Base-by-base conservation (phyloP, 2,329 filamentous ascomycete species). In the Cladosporium sp. region DNA sequence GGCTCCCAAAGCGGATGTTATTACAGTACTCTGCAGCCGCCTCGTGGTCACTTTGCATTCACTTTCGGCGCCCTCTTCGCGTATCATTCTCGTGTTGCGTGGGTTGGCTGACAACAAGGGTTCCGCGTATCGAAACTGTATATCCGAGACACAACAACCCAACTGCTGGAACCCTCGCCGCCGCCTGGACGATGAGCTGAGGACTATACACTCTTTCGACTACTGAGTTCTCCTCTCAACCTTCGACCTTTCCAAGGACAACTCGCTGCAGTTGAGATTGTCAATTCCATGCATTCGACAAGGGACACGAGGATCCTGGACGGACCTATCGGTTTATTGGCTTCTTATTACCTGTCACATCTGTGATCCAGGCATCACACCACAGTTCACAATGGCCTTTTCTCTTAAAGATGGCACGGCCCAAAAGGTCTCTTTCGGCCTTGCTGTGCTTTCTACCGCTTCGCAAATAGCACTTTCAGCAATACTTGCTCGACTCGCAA, bases 391-490 rank as follows among this genome's bases (percentile, higher is more conserved):
- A 40, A 48, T 48, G 43, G 43, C 25, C 22, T 48, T 40, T 32
- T 20, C 43, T 48, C 35, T 45, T 47, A 38, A 50, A 43, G 16
- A 49, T 33, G 22, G 29, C 43, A 48, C 38, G 19, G 40, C 25
- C 43, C 22, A 42, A 27, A 35, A 19, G 46, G 38, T 29, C 18
- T 15, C 49, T 38, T 42, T 38, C 32, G 41, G 46, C 30, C 39
- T 43, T 38, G 36, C 56, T 19, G 43, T 43, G n/a, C 51, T 61
- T 36, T 54, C 59, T 5, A 51, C 39, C 39, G 29, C 51, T 38
- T 54, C 56, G 11, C 50, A 57, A 29, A 52, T 57, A 29, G 49
- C 50, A 22, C 51, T 55, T 16, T 50, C 54, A 16, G 57, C 56
- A 22, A 55, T 58, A 33, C 52, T 53, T 25, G 53, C 53, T 3